Conservation (phyloP, 2,329 filamentous ascomycete genomes). For the Camptophora hylomeconis region DNA sequence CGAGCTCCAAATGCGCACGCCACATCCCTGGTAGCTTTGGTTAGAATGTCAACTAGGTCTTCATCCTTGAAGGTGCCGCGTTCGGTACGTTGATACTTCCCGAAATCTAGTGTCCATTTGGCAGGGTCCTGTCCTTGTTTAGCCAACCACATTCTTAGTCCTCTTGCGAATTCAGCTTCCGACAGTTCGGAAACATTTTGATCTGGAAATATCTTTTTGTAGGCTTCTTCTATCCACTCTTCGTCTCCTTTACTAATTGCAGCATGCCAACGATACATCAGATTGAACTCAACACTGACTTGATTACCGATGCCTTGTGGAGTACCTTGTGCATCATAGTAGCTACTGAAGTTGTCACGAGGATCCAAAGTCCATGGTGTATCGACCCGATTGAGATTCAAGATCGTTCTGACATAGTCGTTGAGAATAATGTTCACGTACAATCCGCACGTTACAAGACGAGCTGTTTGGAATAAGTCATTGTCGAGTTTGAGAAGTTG, state of each 20-base stretch:
- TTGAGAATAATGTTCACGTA: conserved; percentile 19
- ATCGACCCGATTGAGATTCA: conserved; percentile 18
- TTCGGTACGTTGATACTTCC: conserved; percentile 46
- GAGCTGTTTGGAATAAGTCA: conserved; percentile 44
- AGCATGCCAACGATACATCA: conserved; percentile 80
- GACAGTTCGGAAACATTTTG: conserved; percentile 45
- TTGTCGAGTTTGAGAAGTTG: conserved; percentile 35
- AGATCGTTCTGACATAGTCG: conserved; percentile 19
- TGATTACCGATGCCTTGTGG: conserved; percentile 67
- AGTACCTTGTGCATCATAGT: conserved; percentile 34
- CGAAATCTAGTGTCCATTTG: conserved; percentile 54
- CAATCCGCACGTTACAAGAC: conserved; percentile 25
- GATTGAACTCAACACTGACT: conserved; percentile 78
- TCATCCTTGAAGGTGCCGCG: conserved; percentile 59
- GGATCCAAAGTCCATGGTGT: conserved; percentile 20
- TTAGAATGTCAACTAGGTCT: conserved; percentile 58
- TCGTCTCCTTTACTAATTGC: conserved; percentile 65
- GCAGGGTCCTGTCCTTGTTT: conserved; percentile 52
- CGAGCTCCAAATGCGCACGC: conserved; percentile 53
- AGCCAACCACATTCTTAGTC: conserved; percentile 50
- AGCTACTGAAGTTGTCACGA: conserved; percentile 12
- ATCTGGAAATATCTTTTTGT: conserved; percentile 41
- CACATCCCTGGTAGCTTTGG: conserved; percentile 58
- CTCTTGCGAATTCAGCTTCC: conserved; percentile 47
- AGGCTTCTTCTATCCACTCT: conserved; percentile 63